A percentile compares a stretch with the other conserved stretches of the same genome.
phyloP scores from a whole-genome alignment of 768 basidiomycete genomes.

The Pulveroboletus sp. region DNA sequence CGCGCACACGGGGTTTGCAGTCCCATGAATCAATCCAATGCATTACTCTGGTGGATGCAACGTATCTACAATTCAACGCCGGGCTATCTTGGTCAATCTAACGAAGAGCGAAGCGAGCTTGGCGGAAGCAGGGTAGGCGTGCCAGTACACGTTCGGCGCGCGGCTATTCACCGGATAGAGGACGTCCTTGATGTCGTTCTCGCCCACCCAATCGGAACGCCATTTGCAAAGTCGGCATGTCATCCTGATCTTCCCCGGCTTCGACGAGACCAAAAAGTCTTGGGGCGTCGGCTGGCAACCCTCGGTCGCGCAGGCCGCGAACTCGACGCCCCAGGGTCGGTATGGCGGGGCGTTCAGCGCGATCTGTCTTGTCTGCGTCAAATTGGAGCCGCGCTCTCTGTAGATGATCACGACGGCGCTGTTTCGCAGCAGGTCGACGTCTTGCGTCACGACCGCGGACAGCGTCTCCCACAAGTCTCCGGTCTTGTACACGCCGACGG shows the following conservation, averaged over 20 bases:
- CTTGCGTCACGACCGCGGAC: fast-evolving
- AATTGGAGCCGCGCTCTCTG: neutral
- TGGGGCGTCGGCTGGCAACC: neutral
- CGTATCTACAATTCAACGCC: too few relatives aligned
- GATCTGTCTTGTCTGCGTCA: neutral
- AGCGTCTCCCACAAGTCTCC: neutral
- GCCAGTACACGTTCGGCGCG: neutral
- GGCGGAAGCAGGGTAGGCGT: neutral
- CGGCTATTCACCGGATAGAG: neutral
- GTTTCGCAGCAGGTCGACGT: neutral
- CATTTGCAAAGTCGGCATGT: neutral
- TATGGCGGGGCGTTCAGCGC: neutral
- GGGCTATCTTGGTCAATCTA: too few relatives aligned
- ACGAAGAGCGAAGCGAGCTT: neutral
- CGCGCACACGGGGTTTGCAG: too few relatives aligned
- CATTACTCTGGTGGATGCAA: too few relatives aligned
- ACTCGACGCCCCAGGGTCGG: neutral
- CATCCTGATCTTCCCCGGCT: neutral
- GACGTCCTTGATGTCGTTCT: neutral
- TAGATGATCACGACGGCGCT: neutral
- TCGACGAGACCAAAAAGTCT: neutral
- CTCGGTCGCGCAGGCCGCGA: neutral
- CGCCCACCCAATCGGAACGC: neutral
- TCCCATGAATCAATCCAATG: too few relatives aligned
- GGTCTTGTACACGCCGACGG: neutral